Conservation (phyloP, 2,329 filamentous ascomycete genomes). For the Metarhizium brunneum region DNA sequence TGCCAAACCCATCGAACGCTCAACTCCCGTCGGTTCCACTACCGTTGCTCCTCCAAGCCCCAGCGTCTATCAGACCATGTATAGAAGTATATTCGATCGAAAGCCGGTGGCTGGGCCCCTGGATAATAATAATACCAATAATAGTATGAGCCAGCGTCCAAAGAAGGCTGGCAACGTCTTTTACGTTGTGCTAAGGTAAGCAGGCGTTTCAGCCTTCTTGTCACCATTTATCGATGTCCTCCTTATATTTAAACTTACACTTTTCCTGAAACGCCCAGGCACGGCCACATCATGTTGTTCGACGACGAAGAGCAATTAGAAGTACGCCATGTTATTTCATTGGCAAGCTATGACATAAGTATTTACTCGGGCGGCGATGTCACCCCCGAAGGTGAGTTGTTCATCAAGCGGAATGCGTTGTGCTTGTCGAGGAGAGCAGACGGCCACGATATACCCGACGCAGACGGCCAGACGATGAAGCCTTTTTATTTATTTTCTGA, state of each 20-base stretch:
- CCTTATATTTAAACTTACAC: no score
- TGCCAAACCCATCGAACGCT: conserved; percentile 81
- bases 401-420: conserved; percentile 89
- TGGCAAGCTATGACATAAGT: conserved; percentile 77
- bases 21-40: conserved; percentile 66
- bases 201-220: conserved; percentile 3
- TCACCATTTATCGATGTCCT: neutral
- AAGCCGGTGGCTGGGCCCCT: conserved; percentile 42
- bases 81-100: conserved; percentile 87
- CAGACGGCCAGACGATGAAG: conserved; percentile 53
- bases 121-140: conserved; percentile 38
- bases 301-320: conserved; percentile 93
- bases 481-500: conserved; percentile 94
- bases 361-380: conserved; percentile 71
- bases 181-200: conserved; percentile 78
- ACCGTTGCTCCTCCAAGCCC: conserved; percentile 73
- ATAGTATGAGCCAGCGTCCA: conserved; percentile 40
- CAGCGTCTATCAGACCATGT: conserved; percentile 98
- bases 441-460: conserved; percentile 38
- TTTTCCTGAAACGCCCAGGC: conserved; percentile 37
- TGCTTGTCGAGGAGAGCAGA: conserved; percentile 60
- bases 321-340: conserved; percentile 89
- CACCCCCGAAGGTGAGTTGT: conserved; percentile 87
- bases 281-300: conserved; percentile 95
- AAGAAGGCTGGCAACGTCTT: conserved; percentile 78